Percentiles rank a stretch among this genome's conserved stretches.
Evolutionary conservation across 495 filamentous ascomycete species (phyloP).

Genomic region (Podospora sp.): DNA sequence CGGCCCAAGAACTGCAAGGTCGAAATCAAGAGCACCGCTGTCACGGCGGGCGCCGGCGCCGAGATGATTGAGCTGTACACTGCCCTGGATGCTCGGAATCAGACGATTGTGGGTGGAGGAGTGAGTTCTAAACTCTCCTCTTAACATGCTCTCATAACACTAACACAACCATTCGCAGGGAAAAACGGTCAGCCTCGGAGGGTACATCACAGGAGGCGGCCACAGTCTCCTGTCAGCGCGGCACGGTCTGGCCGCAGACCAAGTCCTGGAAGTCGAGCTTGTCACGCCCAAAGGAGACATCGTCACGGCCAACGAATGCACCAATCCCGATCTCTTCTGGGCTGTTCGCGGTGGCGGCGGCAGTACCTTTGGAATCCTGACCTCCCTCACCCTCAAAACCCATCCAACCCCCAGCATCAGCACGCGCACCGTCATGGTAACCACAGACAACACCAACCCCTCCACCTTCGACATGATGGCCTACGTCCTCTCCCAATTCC

Average conservation of each 20-base stretch:
- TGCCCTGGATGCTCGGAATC: constrained; percentile 34
- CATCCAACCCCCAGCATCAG: constrained; percentile 38
- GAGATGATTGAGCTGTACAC: constrained; percentile 42
- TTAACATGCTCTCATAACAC: neutral
- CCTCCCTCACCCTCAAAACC: constrained; percentile 54
- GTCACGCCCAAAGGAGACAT: constrained; percentile 58
- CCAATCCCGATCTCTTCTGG: constrained; percentile 67
- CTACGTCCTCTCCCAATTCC: constrained; percentile 43
- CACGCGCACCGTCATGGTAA: constrained; percentile 21
- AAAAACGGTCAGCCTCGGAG: constrained; percentile 42
- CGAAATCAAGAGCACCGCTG: constrained; percentile 37
- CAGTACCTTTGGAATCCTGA: constrained; percentile 66
- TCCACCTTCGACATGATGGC: constrained; percentile 37
- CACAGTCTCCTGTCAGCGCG: constrained; percentile 56
- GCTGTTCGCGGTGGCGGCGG: constrained; percentile 67
- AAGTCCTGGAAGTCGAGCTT: constrained; percentile 63
- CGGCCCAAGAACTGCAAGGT: constrained; percentile 40
- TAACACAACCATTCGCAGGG: neutral
- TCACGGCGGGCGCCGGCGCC: constrained; percentile 44
- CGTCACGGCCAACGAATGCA: constrained; percentile 55
- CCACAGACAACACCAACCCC: constrained; percentile 19
- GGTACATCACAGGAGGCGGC: constrained; percentile 64
- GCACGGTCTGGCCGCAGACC: constrained; percentile 65
- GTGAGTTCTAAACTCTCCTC: neutral
- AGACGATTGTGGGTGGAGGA: constrained; percentile 41